Base-by-base conservation (phyloP, 768 basidiomycete species). In the Neoboletus subvelutipes region DNA sequence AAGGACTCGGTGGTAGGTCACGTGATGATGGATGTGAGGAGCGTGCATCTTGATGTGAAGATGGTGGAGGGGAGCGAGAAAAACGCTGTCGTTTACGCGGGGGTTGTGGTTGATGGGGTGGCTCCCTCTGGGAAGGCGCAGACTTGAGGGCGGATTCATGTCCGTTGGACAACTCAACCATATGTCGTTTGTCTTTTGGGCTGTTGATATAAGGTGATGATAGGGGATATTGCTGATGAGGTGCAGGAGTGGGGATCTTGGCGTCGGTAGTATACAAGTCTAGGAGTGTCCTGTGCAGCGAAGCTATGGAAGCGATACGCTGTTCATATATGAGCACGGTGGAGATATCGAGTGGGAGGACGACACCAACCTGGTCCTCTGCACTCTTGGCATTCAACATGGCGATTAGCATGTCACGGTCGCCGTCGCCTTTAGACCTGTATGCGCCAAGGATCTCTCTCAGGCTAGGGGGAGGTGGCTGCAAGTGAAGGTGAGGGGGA, bases 331-430 rank as follows among this genome's bases (percentile, higher is more conserved):
- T 70, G 37, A 69, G 59, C 26, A 54, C 22, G 40, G 26, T 5
- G 39, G 11, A 12, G 29, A 31, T 50, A 58, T 37, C 49, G 54
- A 52, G 45, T 54, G 50, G 55, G 50, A 50, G 34, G 58, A 33
- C 18, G 42, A 28, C 28, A 66, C 83, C 41, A 61, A 92, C 92
- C 83, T 96, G 90, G 69, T 97, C 94, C 71, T 97, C 94, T 13
- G 94, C 88, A 45, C 86, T 83, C 77, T 97, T 97, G 67, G 94
- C 93, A 58, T 89, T 92, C 49, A 97, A 78, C 82, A 97, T 90
- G 62, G 92, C 84, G 36, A 96, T 80, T 22, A 97, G 79, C 84
- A 95, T 88, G 51, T 95, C 92, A 24, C 94, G 81, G 78, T 97
- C 94, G 42, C 92, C 94, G 58, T 94, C 91, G 58, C 94, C 94